Evolutionary conservation across 2,329 filamentous ascomycete genomes (phyloP), one percentile per base, ranked within the genome.

Genomic region (Verticillium nonalfalfae): DNA sequence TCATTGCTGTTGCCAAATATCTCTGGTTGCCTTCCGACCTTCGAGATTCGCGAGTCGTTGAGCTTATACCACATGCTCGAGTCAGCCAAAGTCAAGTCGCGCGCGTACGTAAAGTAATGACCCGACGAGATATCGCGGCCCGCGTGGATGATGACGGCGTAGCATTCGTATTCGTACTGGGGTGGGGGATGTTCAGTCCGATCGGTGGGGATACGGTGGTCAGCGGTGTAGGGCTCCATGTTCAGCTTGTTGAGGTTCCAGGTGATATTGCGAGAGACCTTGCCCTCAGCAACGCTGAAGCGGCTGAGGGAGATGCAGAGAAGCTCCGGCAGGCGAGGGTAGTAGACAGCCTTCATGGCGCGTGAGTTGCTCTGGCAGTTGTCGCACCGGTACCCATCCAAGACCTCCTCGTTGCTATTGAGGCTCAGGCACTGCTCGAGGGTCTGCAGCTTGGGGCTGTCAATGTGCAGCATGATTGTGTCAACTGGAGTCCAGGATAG

Each of bases 91-190:
- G 78, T 79, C 40, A 81, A 79, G 67, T 89, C 85, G 55, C 84
- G 84, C 63, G 90, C 84, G 62, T 90, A 86, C 3, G 87, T 83
- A 59, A 89, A 88, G 73, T 97, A 97, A 74, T 97, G 93, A 0
- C 93, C 93, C 58, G 84, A 85, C 40, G 85, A 84, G 59, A 90
- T 79, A 1, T 81, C 86, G 1, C 77, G 77, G 26, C 93, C 93
- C 4, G 85, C 75, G 72, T 97, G 93, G 64, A 90, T 82, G 60
- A 96, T 85, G 7, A 97, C 89, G 2, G 88, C 94, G 71, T 96
- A 97, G 59, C 90, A 88, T 70, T 96, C 89, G 73, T 97, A 99
- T 5, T 80, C 77, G 70, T 90, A 92, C 39, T 73, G 67, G 6
- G 71, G 73, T 15, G 67, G 71, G 35, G 66, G 63, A 39, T 63